phyloP scores from a whole-genome alignment of 179 eudicot genomes.

The Patellifolia procumbens region DNA sequence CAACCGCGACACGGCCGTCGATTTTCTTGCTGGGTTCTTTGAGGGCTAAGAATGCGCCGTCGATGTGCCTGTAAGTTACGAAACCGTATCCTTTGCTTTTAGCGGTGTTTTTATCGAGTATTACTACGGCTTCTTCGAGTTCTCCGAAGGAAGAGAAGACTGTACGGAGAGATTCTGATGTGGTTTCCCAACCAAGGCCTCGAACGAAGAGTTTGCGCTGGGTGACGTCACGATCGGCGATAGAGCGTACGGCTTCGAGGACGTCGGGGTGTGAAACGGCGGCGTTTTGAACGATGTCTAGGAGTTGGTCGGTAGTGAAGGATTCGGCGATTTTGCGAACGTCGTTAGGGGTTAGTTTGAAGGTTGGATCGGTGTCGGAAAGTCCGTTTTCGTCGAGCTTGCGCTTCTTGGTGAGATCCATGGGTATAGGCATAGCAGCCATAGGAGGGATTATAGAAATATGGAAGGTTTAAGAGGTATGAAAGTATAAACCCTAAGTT shows the following conservation, averaged over 20 bases:
- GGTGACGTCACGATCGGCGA: conserved; percentile 45
- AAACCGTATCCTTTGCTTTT: conserved; percentile 43
- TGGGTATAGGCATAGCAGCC: no score
- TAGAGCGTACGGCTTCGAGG: conserved; percentile 32
- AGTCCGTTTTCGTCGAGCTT: conserved; percentile 45
- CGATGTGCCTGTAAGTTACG: conserved; percentile 32
- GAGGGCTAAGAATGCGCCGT: conserved; percentile 34
- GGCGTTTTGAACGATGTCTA: conserved; percentile 36
- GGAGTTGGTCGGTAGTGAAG: conserved; percentile 36
- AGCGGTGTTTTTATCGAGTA: conserved; percentile 33
- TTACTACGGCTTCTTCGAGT: conserved; percentile 40
- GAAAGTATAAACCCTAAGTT: no score
- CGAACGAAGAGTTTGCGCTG: conserved; percentile 42
- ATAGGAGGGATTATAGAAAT: no score
- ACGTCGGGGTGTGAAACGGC: conserved; percentile 33
- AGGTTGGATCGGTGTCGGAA: conserved; percentile 10
- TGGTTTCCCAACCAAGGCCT: conserved; percentile 46
- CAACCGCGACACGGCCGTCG: conserved; percentile 40
- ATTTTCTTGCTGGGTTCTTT: conserved; percentile 42
- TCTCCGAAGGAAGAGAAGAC: conserved; percentile 36
- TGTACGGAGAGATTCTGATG: conserved; percentile 34
- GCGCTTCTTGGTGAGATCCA: conserved; percentile 47
- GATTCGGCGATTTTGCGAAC: conserved; percentile 38
- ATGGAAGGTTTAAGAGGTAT: no score
- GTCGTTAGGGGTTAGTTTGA: conserved; percentile 27